Base-by-base conservation (phyloP, 2,329 filamentous ascomycete species). In the Xylaria sp. region DNA sequence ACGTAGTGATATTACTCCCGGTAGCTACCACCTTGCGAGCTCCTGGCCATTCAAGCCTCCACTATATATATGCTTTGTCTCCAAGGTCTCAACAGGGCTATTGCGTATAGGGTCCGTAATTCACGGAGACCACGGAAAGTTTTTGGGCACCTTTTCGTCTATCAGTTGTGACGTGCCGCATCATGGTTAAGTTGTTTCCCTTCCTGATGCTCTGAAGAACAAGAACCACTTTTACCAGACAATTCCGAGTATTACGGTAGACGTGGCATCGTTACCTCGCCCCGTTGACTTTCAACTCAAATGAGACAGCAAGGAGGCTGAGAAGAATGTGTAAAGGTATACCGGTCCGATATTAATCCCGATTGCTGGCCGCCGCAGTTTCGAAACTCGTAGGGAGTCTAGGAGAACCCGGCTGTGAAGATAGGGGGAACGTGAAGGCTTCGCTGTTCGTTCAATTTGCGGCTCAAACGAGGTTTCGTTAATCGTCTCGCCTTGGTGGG, bases 11-110 rank as follows among this genome's bases (percentile, higher is more conserved):
- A 44, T 46, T 57, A 19, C 48, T 51, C 44, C n/a, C 50, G 2
- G 19, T 43, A 18, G 24, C 50, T 17, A 16, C 38, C 2, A 56
- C 34, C 17, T 51, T 56, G 4, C 56, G 50, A 34, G 50, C 44
- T 26, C 53, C 41, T 21, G 34, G 26, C 56, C 56, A 59, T 39
- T 39, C 43, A 42, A 59, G 17, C 20, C n/a, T 47, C 47, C 50
- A 57, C 9, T 53, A 53, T 24, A 53, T 50, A 45, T 59, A 53
- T 2, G 56, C 56, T 17, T 46, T 48, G 19, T 48, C 45, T 13
- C n/a, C 53, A 53, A 26, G 53, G 56, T 26, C 56, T 42, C 22
- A 59, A 19, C n/a, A n/a, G n/a, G n/a, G n/a, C n/a, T n/a, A n/a
- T n/a, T n/a, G n/a, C n/a, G n/a, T n/a, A n/a, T n/a, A n/a, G n/a